A percentile compares a stretch with the other conserved stretches of the same genome.
phyloP scores from a whole-genome alignment of 2,329 filamentous ascomycete species.

The Nakataea oryzae region DNA sequence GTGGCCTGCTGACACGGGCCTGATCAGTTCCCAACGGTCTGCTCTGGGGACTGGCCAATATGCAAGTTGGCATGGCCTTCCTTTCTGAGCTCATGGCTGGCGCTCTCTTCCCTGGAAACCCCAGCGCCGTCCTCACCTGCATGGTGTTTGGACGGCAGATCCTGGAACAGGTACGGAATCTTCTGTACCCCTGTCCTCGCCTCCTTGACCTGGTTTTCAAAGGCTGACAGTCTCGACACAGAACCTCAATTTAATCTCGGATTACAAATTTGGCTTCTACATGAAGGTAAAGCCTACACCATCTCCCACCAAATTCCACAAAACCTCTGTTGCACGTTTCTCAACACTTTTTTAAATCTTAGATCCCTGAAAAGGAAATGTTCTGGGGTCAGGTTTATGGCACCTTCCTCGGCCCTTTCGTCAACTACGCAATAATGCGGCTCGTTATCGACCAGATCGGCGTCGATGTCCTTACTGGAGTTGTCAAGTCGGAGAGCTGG shows the following conservation, averaged over 20 bases:
- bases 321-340: neutral
- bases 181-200: neutral
- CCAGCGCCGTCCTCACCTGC: slow-evolving; percentile 16
- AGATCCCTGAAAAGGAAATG: slow-evolving; percentile 23
- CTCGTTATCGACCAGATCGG: slow-evolving; percentile 14
- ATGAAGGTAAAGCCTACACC: no score
- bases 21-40: slow-evolving; percentile 16
- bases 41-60: slow-evolving; percentile 17
- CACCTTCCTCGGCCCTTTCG: slow-evolving; percentile 19
- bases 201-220: neutral
- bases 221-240: neutral
- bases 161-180: slow-evolving; percentile 16
- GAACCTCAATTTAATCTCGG: slow-evolving; percentile 19
- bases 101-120: slow-evolving; percentile 17
- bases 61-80: slow-evolving; percentile 17
- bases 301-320: no score
- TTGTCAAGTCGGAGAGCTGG: slow-evolving; percentile 14
- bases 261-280: slow-evolving; percentile 26
- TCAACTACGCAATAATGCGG: slow-evolving; percentile 21
- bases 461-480: slow-evolving; percentile 12
- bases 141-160: slow-evolving; percentile 22
- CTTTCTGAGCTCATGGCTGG: slow-evolving; percentile 19
- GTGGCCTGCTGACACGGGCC: neutral
- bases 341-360: slow-evolving; percentile 6
- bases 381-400: slow-evolving; percentile 22